These are phyloP conservation scores for Nevesoporus exiguus DNA, from an alignment of 768 basidiomycete genomes.

Conservation along the genomic window DNA sequence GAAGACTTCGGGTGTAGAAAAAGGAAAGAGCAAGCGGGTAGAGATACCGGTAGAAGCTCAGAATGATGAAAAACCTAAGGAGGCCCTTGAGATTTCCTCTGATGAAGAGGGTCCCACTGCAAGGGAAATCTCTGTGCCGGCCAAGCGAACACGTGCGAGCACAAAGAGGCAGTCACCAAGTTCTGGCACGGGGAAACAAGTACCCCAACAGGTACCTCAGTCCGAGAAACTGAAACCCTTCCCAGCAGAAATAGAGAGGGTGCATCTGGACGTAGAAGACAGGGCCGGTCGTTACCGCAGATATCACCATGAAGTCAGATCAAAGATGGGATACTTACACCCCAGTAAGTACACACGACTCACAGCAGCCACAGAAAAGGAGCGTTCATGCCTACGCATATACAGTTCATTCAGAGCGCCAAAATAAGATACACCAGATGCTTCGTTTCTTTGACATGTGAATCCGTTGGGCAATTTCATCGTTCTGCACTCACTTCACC, in stretches of 20 bases:
- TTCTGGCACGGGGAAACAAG: too few species aligned
- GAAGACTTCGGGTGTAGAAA: slow-evolving; percentile 1
- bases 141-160: slow-evolving; percentile 26
- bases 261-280: slow-evolving; percentile 40
- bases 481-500: slow-evolving; percentile 10
- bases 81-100: slow-evolving; percentile 18
- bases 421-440: slow-evolving; percentile 66
- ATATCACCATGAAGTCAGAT: slow-evolving; percentile 43
- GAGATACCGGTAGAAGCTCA: not conserved
- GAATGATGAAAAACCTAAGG: not conserved
- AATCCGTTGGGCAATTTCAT: slow-evolving; percentile 14
- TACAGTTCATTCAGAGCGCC: slow-evolving; percentile 61
- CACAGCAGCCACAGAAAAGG: not conserved
- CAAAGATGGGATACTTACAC: slow-evolving; percentile 52
- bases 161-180: slow-evolving; percentile 16
- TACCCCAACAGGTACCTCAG: not conserved
- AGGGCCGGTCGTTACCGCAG: slow-evolving; percentile 52
- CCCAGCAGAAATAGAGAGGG: slow-evolving; percentile 15
- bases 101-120: slow-evolving; percentile 15
- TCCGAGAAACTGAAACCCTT: slow-evolving; percentile 4
- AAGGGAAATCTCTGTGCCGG: slow-evolving; percentile 10
- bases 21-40: slow-evolving; percentile 4
- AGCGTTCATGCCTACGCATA: not conserved
- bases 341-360: slow-evolving; percentile 50
- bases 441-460: slow-evolving; percentile 79